phyloP scores from a whole-genome alignment of 768 basidiomycete species.

The Suillus variegatus region DNA sequence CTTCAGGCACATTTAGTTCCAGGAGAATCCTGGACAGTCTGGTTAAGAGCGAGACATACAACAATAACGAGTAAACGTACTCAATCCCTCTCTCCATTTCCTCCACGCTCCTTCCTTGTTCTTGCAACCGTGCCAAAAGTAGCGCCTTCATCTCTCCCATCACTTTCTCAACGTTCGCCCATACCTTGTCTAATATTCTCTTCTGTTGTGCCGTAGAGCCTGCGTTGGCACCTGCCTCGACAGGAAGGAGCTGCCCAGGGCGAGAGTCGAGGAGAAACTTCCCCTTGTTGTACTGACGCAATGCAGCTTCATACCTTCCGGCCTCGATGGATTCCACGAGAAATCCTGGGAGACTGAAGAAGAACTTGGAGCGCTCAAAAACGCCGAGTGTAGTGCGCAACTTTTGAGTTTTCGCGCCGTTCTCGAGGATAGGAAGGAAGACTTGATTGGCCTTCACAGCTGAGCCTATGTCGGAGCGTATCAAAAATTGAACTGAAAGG shows the following conservation, averaged over 20 bases:
- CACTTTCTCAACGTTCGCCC: constrained; percentile 92
- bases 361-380: constrained; percentile 96
- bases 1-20: constrained; percentile 83
- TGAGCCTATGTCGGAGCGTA: constrained; percentile 54
- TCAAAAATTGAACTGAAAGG: constrained; percentile 7
- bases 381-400: constrained; percentile 90
- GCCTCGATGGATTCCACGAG: constrained; percentile 88
- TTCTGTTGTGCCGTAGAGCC: constrained; percentile 77
- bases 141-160: constrained; percentile 88
- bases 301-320: constrained; percentile 89
- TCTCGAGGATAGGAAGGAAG: constrained; percentile 94
- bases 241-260: constrained; percentile 81
- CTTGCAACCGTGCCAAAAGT: constrained; percentile 77
- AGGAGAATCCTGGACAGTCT: constrained; percentile 67
- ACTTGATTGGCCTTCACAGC: constrained; percentile 93
- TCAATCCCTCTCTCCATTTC: constrained; percentile 98
- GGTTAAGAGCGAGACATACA: neutral
- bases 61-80: constrained; percentile 44
- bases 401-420: constrained; percentile 91
- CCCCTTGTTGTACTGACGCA: constrained; percentile 97
- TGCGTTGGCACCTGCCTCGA: constrained; percentile 60
- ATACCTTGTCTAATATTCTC: constrained; percentile 93
- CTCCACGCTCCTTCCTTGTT: constrained; percentile 77
- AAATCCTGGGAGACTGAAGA: constrained; percentile 95
- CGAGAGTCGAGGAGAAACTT: constrained; percentile 86